Base-by-base conservation (phyloP, 1,139 yeast genomes). In the Pichia sp. region DNA sequence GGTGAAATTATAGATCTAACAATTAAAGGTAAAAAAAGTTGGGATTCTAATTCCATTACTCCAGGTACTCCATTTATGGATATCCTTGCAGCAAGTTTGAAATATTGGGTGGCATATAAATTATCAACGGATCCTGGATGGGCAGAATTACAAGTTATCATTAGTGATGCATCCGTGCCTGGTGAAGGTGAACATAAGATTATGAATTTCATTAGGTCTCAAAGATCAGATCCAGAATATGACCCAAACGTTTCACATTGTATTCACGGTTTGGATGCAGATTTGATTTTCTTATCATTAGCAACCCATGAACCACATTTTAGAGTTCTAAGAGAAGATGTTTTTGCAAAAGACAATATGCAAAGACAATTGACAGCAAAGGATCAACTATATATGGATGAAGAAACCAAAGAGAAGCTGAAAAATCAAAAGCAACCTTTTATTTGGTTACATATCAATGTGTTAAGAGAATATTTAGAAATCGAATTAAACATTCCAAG, bases 161-260 rank as follows among this genome's bases (percentile, higher is more conserved):
- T 92, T 44, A 86, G 96, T 63, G 99, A 95, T 58, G 96, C 95
- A 45, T 92, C 95, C 34, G 97, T 90, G 10, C 98, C 99, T 1
- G 99, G 99, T 52, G 99, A 92, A 72, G 99, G 99, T 63, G 99
- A 92, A 68, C 99, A 92, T 72, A 92, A 92, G 66, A 84, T 92
- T 59, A 94, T 92, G 98, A 86, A 86, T 57, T 89, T 85, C 62
- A 86, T 94, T 58, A 80, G 98, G 59, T 76, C 83, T 45, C 88
- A 86, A 67, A 78, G 96, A 64, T 81, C 89, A 43, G 90, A 86
- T 60, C 85, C 92, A 0, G 86, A 79, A 62, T 89, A 90, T 66
- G 77, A 86, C 60, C 92, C 96, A 37, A 92, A 94, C 66, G 84
- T 90, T 1, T 79, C 86, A 41, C 98, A 94, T 67, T 89, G 97